Evolutionary conservation across 306 rosid genomes (phyloP).

Genomic region (Astragalus glycyphyllos): DNA sequence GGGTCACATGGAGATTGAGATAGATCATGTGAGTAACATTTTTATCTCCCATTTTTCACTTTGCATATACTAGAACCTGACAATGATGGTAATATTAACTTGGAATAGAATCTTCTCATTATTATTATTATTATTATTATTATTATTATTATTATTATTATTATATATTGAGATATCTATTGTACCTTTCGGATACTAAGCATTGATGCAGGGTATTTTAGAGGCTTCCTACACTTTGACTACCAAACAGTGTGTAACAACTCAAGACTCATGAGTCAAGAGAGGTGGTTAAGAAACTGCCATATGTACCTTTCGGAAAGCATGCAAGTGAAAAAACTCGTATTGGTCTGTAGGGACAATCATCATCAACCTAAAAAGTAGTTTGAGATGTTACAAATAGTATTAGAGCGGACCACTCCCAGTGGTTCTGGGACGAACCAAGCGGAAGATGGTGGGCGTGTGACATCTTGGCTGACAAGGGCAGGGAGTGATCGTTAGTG

Average conservation of each 20-base stretch:
- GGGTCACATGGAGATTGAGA: conserved; percentile 70
- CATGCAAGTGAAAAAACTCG: too few relatives aligned
- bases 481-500: too few relatives aligned
- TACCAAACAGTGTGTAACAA: conserved; percentile 46
- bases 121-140: too few relatives aligned
- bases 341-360: too few relatives aligned
- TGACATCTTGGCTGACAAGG: too few relatives aligned
- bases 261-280: conserved; percentile 32
- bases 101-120: conserved; percentile 61
- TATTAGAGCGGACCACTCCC: too few relatives aligned
- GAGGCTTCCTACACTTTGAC: conserved; percentile 50
- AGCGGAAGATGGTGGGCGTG: too few relatives aligned
- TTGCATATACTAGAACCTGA: conserved; percentile 44
- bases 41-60: conserved; percentile 42
- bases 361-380: too few relatives aligned
- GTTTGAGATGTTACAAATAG: too few relatives aligned
- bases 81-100: conserved; percentile 48
- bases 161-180: conserved; percentile 15
- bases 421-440: too few relatives aligned
- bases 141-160: too few relatives aligned
- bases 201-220: conserved; percentile 40
- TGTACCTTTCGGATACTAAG: conserved; percentile 47
- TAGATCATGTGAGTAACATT: conserved; percentile 57
- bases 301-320: conserved; percentile 27
- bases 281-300: conserved; percentile 2